These are phyloP conservation scores for Backusella psychrophila DNA, from an alignment of 192 early-diverging fungal species.

Conservation along the genomic window DNA sequence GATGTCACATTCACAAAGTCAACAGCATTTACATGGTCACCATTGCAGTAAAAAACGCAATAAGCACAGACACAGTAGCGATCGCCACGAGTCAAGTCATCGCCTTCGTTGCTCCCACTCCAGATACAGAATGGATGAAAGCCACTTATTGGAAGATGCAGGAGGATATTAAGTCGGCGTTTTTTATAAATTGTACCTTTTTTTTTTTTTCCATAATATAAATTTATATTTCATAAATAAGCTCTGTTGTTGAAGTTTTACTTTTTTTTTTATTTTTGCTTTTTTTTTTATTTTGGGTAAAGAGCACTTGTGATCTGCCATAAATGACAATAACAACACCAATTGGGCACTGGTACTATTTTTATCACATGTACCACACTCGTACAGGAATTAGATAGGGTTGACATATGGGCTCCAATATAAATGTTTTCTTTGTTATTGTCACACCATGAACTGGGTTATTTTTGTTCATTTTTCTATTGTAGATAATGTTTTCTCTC, in stretches of 20 bases:
- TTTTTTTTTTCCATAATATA: neutral
- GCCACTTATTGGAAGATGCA: neutral
- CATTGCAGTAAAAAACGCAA: neutral
- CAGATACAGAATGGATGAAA: neutral
- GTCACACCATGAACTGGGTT: conserved; percentile 1
- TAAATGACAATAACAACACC: neutral
- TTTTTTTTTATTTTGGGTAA: neutral
- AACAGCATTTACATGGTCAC: conserved; percentile 3
- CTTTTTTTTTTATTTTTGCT: neutral
- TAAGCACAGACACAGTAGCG: conserved; percentile 1
- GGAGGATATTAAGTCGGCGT: neutral
- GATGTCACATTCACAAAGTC: neutral
- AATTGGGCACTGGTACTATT: neutral
- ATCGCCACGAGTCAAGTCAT: neutral
- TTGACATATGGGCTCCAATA: neutral
- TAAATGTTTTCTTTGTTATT: neutral
- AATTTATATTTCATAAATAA: neutral
- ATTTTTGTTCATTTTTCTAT: conserved; percentile 11
- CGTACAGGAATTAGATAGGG: neutral
- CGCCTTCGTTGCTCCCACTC: neutral
- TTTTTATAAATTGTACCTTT: neutral
- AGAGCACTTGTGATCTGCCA: neutral
- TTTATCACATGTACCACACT: neutral
- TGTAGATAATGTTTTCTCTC: conserved; percentile 12
- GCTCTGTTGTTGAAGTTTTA: neutral